These are phyloP conservation scores for Beauveria asiatica DNA, from an alignment of 2,329 filamentous ascomycete genomes.

Conservation along the genomic window DNA sequence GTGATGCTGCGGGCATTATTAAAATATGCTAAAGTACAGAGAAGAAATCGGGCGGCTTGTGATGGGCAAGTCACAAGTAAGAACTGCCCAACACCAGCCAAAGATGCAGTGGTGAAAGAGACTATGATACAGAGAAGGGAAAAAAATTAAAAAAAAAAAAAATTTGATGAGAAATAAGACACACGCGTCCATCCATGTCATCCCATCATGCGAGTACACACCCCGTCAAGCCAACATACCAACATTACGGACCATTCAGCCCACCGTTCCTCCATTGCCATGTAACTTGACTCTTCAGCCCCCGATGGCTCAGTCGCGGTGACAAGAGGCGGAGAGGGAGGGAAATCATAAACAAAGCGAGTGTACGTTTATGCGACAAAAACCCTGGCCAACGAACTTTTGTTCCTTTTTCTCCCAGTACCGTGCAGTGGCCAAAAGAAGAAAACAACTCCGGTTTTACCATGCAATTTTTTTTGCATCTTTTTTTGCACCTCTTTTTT, in stretches of 20 bases:
- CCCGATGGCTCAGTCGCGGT: too few relatives aligned
- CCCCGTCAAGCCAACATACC: background rate
- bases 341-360: background rate
- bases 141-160: background rate
- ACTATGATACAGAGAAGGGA: background rate
- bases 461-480: too few relatives aligned
- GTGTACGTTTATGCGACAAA: conserved; percentile 1
- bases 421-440: too few relatives aligned
- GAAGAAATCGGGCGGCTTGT: background rate
- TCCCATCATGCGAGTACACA: background rate
- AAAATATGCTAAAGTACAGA: background rate
- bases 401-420: too few relatives aligned
- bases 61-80: background rate
- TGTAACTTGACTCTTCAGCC: too few relatives aligned
- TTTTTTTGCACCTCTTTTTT: too few relatives aligned
- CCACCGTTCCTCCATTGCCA: too few relatives aligned
- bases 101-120: background rate
- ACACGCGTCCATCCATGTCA: conserved; percentile 3
- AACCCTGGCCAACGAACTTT: background rate
- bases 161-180: background rate
- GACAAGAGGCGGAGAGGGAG: too few relatives aligned
- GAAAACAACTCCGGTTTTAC: too few relatives aligned
- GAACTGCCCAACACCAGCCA: background rate
- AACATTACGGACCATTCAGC: background rate
- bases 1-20: background rate